These are phyloP conservation scores for Thielaviopsis euricoi DNA, from an alignment of 2,329 filamentous ascomycete genomes.

Conservation along the genomic window DNA sequence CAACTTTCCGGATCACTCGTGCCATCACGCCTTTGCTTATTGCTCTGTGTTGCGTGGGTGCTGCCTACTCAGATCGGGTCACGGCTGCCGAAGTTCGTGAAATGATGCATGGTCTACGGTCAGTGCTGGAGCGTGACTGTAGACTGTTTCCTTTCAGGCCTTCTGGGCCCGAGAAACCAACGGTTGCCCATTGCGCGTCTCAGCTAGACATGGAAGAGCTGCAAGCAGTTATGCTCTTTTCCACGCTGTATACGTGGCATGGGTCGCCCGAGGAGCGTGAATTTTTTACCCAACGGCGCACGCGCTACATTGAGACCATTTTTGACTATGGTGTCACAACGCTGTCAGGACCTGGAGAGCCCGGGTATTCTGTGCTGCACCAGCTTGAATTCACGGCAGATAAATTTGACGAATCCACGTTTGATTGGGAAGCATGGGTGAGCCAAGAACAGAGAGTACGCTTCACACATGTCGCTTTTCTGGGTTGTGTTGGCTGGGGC, in stretches of 20 bases:
- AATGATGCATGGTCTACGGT: conserved; percentile 47
- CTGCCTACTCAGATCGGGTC: conserved; percentile 54
- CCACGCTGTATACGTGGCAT: conserved; percentile 51
- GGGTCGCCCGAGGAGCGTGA: conserved; percentile 50
- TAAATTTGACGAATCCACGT: conserved; percentile 31
- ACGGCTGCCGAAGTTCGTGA: conserved; percentile 44
- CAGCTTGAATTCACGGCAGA: conserved; percentile 33
- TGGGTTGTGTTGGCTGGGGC: conserved; percentile 47
- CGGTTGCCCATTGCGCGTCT: conserved; percentile 17
- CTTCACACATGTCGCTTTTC: conserved; percentile 46
- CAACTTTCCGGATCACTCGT: conserved; percentile 51
- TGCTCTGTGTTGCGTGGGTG: conserved; percentile 56
- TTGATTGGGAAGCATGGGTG: conserved; percentile 52
- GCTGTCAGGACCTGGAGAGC: background rate
- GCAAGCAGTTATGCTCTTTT: conserved; percentile 47
- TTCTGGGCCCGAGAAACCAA: conserved; percentile 10
- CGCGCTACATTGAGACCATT: background rate
- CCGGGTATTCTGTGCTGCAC: conserved; percentile 41
- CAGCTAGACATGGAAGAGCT: conserved; percentile 44
- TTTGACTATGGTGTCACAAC: background rate
- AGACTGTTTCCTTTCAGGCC: conserved; percentile 23
- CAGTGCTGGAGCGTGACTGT: conserved; percentile 41
- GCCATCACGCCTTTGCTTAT: conserved; percentile 51
- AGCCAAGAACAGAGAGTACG: conserved; percentile 55
- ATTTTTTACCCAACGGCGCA: conserved; percentile 30